A percentile compares a stretch with the other conserved stretches of the same genome.
phyloP scores from a whole-genome alignment of 495 filamentous ascomycete species.

The Terfezia boudieri region DNA sequence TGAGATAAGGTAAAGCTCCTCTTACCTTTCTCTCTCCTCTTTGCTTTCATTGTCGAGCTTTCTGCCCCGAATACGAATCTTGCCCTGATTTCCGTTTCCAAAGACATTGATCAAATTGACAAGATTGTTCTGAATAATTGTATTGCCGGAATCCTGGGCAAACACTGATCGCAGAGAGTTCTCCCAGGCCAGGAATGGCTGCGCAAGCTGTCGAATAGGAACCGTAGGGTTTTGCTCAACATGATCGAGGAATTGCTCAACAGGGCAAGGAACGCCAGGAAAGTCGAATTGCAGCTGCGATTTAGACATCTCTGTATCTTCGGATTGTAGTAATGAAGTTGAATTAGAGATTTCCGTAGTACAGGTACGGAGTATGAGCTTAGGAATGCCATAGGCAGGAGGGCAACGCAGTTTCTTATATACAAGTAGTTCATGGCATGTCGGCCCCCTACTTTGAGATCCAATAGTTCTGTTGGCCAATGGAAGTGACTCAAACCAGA shows the following conservation, averaged over 20 bases:
- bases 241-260: constrained; percentile 24
- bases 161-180: constrained; percentile 43
- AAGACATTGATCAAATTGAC: constrained; percentile 54
- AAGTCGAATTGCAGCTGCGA: constrained; percentile 6
- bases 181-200: constrained; percentile 49
- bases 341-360: no score
- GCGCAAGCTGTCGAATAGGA: constrained; percentile 33
- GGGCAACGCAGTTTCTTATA: not conserved
- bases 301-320: not conserved
- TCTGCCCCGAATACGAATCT: constrained; percentile 40
- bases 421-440: not conserved
- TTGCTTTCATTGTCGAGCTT: constrained; percentile 34
- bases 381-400: no score
- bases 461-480: no score
- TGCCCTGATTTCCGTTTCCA: constrained; percentile 27
- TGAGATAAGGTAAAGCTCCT: not conserved
- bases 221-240: constrained; percentile 28
- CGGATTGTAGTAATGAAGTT: no score
- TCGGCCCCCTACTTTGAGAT: no score
- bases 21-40: constrained; percentile 31
- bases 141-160: constrained; percentile 42
- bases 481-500: no score
- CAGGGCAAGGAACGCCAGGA: constrained; percentile 25
- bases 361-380: no score
- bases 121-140: constrained; percentile 32